phyloP scores from a whole-genome alignment of 169 alveolate species.

The Cryptosporidium andersoni region DNA sequence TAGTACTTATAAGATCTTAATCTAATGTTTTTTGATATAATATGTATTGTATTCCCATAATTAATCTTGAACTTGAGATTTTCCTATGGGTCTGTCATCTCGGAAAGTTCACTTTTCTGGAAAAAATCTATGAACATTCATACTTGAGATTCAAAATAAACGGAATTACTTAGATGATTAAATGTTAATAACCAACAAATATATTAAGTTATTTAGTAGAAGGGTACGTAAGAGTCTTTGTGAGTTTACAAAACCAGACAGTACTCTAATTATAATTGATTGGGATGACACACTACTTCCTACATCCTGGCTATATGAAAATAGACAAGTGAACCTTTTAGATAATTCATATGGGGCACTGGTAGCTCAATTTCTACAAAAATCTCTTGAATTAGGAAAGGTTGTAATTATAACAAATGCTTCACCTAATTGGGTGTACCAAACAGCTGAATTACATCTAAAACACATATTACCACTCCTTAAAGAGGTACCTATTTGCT shows the following conservation, averaged over 20 bases:
- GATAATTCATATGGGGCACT: constrained; percentile 30
- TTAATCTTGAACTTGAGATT: too few relatives aligned
- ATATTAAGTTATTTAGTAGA: too few relatives aligned
- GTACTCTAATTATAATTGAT: constrained; percentile 67
- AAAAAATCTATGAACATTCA: too few relatives aligned
- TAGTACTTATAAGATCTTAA: too few relatives aligned
- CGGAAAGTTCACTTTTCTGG: too few relatives aligned
- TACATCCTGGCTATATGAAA: constrained; percentile 60
- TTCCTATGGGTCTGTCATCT: too few relatives aligned
- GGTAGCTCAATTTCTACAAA: constrained; percentile 20
- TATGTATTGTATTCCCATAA: too few relatives aligned
- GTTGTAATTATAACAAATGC: constrained; percentile 72
- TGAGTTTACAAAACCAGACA: constrained; percentile 11
- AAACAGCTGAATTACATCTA: constrained; percentile 52
- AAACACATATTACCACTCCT: constrained; percentile 38
- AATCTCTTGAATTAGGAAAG: constrained; percentile 40
- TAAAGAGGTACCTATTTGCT: constrained; percentile 43
- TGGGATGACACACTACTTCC: constrained; percentile 73
- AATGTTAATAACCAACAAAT: too few relatives aligned
- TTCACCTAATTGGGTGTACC: constrained; percentile 73
- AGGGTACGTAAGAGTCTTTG: neutral
- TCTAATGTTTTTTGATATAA: too few relatives aligned
- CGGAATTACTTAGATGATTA: too few relatives aligned
- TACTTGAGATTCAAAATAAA: too few relatives aligned
- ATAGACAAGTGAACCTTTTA: constrained; percentile 15